A percentile compares a stretch with the other conserved stretches of the same genome.
These are phyloP conservation scores for Tylopilus felleus DNA, from an alignment of 768 basidiomycete genomes.

Conservation along the genomic window DNA sequence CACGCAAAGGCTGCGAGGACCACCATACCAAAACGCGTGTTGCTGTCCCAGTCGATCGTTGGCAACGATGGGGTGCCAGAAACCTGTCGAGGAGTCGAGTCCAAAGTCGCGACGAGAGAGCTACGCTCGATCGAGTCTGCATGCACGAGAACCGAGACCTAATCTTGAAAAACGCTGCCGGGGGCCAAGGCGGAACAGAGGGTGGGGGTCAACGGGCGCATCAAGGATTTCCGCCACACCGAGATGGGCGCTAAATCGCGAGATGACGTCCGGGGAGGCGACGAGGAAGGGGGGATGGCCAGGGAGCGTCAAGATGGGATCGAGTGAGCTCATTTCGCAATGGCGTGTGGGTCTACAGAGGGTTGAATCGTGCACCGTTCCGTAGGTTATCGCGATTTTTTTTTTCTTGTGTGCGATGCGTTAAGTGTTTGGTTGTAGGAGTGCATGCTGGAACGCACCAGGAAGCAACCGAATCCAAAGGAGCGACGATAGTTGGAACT, in stretches of 20 bases:
- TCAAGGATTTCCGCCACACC: conserved; percentile 8
- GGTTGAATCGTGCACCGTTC: background rate
- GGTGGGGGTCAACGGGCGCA: conserved; percentile 2
- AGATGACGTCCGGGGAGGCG: conserved; percentile 1
- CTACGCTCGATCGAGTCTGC: background rate
- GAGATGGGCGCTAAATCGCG: conserved; percentile 1
- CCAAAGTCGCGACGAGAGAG: background rate
- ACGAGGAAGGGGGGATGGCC: background rate
- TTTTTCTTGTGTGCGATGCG: background rate
- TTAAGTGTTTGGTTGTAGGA: background rate
- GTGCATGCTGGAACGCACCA: background rate
- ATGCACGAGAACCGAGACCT: background rate
- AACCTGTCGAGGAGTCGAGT: background rate
- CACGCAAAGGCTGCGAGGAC: background rate
- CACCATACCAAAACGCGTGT: background rate
- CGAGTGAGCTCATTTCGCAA: background rate
- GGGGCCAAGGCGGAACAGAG: background rate
- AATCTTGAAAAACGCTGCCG: background rate
- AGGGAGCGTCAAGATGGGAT: background rate
- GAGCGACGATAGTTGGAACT: background rate
- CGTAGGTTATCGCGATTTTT: conserved; percentile 5
- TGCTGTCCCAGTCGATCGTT: background rate
- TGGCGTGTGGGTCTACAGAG: background rate
- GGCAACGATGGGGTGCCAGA: background rate
- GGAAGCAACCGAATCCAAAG: background rate